phyloP scores from a whole-genome alignment of 2,329 filamentous ascomycete genomes.

The Cercospora janseana region DNA sequence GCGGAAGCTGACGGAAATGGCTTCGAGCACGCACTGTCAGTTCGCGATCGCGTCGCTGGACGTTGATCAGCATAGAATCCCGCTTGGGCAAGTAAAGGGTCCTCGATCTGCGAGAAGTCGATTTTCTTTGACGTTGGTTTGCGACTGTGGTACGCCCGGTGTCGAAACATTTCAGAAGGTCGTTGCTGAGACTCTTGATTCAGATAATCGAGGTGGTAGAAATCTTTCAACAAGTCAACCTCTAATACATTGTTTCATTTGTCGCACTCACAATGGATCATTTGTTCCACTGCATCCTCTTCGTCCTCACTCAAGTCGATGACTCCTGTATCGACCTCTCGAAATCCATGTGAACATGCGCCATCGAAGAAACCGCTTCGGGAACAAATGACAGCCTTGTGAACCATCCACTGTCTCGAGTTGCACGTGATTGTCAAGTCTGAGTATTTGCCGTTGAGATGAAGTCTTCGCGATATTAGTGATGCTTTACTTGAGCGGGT shows the following conservation, averaged over 20 bases:
- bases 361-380: constrained; percentile 48
- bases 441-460: constrained; percentile 44
- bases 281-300: constrained; percentile 41
- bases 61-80: constrained; percentile 29
- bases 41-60: neutral
- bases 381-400: constrained; percentile 50
- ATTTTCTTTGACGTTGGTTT: constrained; percentile 34
- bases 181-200: constrained; percentile 29
- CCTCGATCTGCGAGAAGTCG: constrained; percentile 37
- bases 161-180: constrained; percentile 35
- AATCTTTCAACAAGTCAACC: constrained; percentile 29
- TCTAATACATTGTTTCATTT: neutral
- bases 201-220: constrained; percentile 42
- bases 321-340: constrained; percentile 36
- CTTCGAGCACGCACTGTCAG: neutral
- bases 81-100: constrained; percentile 39
- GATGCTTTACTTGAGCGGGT: constrained; percentile 22
- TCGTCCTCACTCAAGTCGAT: constrained; percentile 42
- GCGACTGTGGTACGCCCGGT: constrained; percentile 33
- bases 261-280: constrained; percentile 40
- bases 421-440: constrained; percentile 51
- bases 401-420: constrained; percentile 47
- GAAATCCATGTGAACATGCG: constrained; percentile 39
- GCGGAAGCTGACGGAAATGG: neutral
- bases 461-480: constrained; percentile 34